Evolutionary conservation across 2,329 filamentous ascomycete species (phyloP), one percentile per base, ranked within the genome.

Genomic region (Dactylellina cionopaga): DNA sequence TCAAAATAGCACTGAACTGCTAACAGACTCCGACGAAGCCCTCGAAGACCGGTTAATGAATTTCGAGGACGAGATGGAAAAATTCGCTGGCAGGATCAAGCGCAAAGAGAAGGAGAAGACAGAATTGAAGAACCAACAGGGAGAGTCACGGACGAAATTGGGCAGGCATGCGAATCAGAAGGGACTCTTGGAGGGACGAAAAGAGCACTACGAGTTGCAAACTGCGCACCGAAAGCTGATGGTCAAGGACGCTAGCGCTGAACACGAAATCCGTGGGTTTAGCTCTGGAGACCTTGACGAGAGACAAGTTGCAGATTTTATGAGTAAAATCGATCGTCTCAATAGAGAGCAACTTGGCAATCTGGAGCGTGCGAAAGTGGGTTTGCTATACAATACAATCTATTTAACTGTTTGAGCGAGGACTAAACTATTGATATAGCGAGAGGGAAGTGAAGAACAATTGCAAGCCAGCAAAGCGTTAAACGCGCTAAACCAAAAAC

Each of bases 201-300:
- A 94, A 81, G 89, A 91, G 74, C 91, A 90, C 77, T 92, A 95
- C 78, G 92, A 97, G 78, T 87, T 90, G 2, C 91, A 97, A 75
- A 79, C 96, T 2, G 83, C 87, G 76, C 83, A 86, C 44, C 90
- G 94, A 37, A 85, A 89, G 77, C 84, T 86, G 7, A 85, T 96
- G 79, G 88, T 97, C 62, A 92, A 89, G 75, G 89, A 93, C 65
- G 88, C 91, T 35, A 92, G 94, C 13, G 85, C 87, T 46, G 84
- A 84, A 24, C 91, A 96, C 80, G 88, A 87, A 68, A 91, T 99
- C 74, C 89, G 92, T 31, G 93, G 93, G 0, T 96, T 90, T 77
- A 92, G 96, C 74, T 59, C 54, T 13, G 87, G 89, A 17, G 88
- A 92, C 10, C 82, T 96, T 44, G 88, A 89, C 29, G 90, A 96